phyloP scores from a whole-genome alignment of 192 early-diverging fungal species.

The Mortierella alpina region DNA sequence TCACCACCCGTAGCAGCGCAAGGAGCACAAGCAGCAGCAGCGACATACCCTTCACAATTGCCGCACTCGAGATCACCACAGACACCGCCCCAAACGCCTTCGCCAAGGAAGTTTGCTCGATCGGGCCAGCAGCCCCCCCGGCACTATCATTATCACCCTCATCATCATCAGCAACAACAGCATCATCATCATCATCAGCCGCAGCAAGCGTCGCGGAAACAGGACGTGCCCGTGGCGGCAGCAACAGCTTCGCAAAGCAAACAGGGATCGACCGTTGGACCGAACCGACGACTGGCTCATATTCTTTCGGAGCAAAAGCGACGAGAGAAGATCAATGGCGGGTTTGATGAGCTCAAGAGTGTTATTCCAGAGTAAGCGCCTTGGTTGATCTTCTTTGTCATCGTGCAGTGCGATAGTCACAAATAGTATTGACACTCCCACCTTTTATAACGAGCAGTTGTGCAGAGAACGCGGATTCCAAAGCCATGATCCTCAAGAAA shows the following conservation, averaged over 20 bases:
- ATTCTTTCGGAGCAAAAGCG: constrained; percentile 56
- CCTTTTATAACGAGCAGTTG: constrained; percentile 17
- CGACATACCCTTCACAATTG: not conserved
- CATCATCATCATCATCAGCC: not conserved
- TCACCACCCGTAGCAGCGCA: not conserved
- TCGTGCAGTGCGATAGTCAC: not conserved
- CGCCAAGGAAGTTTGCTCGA: constrained; percentile 12
- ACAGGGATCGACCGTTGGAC: constrained; percentile 13
- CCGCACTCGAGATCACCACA: constrained; percentile 27
- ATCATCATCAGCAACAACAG: not conserved
- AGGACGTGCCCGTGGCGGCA: constrained; percentile 11
- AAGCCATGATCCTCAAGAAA: constrained; percentile 54
- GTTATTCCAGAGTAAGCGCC: constrained; percentile 42
- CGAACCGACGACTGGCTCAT: constrained; percentile 52
- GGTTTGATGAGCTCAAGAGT: constrained; percentile 55
- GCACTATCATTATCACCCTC: not conserved
- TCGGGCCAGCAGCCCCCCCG: not conserved
- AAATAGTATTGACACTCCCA: not conserved
- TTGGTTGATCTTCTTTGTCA: not conserved
- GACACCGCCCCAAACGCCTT: constrained; percentile 32
- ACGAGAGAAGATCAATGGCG: constrained; percentile 56
- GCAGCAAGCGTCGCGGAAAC: not conserved
- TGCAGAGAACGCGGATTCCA: constrained; percentile 54
- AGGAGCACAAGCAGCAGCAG: not conserved
- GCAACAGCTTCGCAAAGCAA: not conserved